Evolutionary conservation across 306 rosid species (phyloP), one percentile per base, ranked within the genome.

Genomic region (Vigna reflexopilosa): DNA sequence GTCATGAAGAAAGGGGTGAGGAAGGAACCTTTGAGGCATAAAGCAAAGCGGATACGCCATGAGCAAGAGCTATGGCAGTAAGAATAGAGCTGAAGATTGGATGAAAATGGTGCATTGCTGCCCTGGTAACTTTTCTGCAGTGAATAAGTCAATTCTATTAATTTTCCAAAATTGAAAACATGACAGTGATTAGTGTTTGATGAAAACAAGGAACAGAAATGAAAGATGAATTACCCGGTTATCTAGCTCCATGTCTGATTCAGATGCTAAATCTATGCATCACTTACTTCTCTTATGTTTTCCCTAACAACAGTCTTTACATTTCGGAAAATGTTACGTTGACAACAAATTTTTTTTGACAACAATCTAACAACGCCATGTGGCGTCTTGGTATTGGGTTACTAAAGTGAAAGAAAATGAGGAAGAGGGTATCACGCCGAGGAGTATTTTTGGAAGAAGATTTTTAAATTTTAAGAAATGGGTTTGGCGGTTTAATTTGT

Each of bases 31-130:
- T 85, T 88, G 54, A 83, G 89, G 63, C 52, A 67, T 52, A 85
- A 67, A 79, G 91, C 87, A 75, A 88, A 88, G 51, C 86, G 87
- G 40, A 83, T 84, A 49, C 89, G 89, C 89, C 89, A 88, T 22
- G 84, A 75, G 73, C 89, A 88, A 4, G 89, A 88, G 81, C 91
- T 88, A 42, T 81, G 75, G 79, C 83, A 85, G 79, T 36, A 83
- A 84, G 87, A 83, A 50, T 88, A 85, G 56, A 85, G 80, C 47
- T 81, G 61, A 22, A 75, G 66, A 34, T 78, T 75, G 55, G 85
- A 84, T 45, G 16, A 76, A 20, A 68, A 1, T 4, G 64, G 5
- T 58, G 42, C 45, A 15, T 28, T 59, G 67, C 20, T 24, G 40
- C 40, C 12, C 45, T 12, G 16, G 0, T 22, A 9, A 47, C 34